Evolutionary conservation across 495 filamentous ascomycete genomes (phyloP), one percentile per base, ranked within the genome.

Genomic region (Penicillium steckii): DNA sequence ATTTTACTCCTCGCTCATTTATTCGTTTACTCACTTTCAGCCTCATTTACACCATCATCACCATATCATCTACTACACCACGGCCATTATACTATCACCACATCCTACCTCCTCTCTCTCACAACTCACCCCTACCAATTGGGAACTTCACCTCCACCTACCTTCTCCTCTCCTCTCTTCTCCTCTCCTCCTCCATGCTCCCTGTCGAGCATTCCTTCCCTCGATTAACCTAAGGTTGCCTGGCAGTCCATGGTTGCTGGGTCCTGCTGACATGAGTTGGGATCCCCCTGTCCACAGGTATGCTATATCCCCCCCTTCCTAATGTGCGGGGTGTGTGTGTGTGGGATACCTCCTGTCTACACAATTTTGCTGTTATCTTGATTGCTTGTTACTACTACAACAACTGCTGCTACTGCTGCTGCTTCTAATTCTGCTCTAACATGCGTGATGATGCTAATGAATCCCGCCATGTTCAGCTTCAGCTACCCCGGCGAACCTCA

Each of bases 401-500:
- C 3, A 18, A 15, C 33, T 35, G 12, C 32, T 37, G 3, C n/a
- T 4, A 15, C 15, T 41, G 47, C 27, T 19, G 17, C 22, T 18
- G 19, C 29, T 22, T 19, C 25, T 33, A 21, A 8, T 9, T 46
- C 24, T 55, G 43, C 44, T 38, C 48, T 24, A 27, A 30, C 38
- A 4, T 53, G 15, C 24, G 37, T 40, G 45, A 71, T 67, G 59
- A 68, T 67, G 60, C 70, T 76, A 60, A 74, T 66, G 48, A 59
- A 72, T 44, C 62, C 70, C 10, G 48, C 64, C 59, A 61, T 65
- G 44, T 73, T 68, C 60, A 89, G 86, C 80, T 89, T 88, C 83
- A 86, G 79, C 79, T 84, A 86, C 78, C 80, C 83, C 80, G 85
- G 82, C 77, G 83, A 87, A 75, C 87, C 88, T 66, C 85, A 85